Percentiles rank a stretch among this genome's conserved stretches.
Conservation (phyloP, 2,329 filamentous ascomycete species). For the Penicillium sp. region DNA sequence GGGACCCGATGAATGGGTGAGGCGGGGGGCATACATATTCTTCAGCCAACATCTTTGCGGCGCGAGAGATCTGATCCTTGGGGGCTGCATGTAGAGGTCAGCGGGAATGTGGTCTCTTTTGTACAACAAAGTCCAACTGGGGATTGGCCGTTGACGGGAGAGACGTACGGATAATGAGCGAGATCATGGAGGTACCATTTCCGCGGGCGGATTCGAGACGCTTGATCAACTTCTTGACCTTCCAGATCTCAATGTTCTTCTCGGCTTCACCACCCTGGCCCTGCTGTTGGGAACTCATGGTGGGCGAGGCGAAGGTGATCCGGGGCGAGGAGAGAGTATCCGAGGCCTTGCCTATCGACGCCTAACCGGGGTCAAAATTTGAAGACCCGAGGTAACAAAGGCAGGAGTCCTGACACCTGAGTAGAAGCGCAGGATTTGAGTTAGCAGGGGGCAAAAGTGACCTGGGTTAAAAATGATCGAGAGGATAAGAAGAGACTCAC, state of each 20-base stretch:
- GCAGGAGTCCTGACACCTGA: slow-evolving; percentile 21
- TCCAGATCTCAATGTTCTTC: slow-evolving; percentile 88
- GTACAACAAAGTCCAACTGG: not conserved
- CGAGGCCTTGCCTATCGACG: slow-evolving; percentile 25
- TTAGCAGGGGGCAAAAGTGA: not conserved
- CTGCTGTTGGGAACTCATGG: slow-evolving; percentile 77
- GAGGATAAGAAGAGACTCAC: not conserved
- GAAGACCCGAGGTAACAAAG: slow-evolving; percentile 23
- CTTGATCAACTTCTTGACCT: slow-evolving; percentile 99
- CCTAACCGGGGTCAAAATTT: slow-evolving; percentile 22
- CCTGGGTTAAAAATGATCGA: no score
- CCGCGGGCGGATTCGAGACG: slow-evolving; percentile 94
- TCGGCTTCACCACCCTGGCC: slow-evolving; percentile 79
- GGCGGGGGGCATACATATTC: slow-evolving; percentile 71
- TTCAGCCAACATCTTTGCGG: slow-evolving; percentile 99
- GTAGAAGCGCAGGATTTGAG: not conserved
- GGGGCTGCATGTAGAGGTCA: slow-evolving; percentile 62
- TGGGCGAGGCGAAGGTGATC: slow-evolving; percentile 49
- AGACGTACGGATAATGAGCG: slow-evolving; percentile 89
- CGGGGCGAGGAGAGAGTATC: slow-evolving; percentile 22
- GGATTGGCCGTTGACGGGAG: not conserved
- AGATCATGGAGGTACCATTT: slow-evolving; percentile 99
- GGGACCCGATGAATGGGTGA: not conserved
- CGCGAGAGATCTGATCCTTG: slow-evolving; percentile 95
- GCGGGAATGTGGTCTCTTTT: slow-evolving; percentile 15